Base-by-base conservation (phyloP, 176 grass and related monocot genomes). In the Stipa capillata region DNA sequence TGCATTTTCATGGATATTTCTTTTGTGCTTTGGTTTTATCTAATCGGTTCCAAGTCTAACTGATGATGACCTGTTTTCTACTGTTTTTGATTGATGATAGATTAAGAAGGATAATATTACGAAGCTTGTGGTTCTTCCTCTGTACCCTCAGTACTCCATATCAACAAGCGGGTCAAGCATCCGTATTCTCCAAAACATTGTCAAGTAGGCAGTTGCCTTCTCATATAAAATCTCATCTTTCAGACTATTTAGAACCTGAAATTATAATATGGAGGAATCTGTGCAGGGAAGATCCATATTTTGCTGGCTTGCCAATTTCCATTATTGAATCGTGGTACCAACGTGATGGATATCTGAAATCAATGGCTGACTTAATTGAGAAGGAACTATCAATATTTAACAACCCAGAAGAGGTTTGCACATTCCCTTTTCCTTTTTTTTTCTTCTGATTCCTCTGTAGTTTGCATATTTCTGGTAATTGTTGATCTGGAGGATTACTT, bases 311-410 rank as follows among this genome's bases (percentile, higher is more conserved):
- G 78, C 92, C 97, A 42, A 86, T 99, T 83, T 95, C 92, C 31
- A 91, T 99, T 44, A 93, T 99, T 4, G 90, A 93, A 82, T 95
- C 90, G 69, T 99, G 92, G 97, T 99, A 96, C 72, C 88, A 99
- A 55, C 92, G 92, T 24, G 86, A 91, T 75, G 97, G 97, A 47
- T 95, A 99, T 87, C 87, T 93, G 61, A 96, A 93, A 62, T 99
- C 92, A 62, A 99, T 99, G 90, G 84, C 92, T 60, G 90, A 99
- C 71, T 88, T 95, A 47, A 93, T 99, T 72, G 84, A 96, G 74
- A 91, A 87, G 45, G 92, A 96, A 40, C 59, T 95, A 25, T 73
- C 71, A 56, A 67, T 41, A 18, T 99, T 99, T 70, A 52, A 86
- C 20, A 89, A 82, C 64, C 83, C 86, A 79, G 86, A 93, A 67